Percentiles rank a stretch among this genome's conserved stretches.
Conservation (phyloP, 2,329 filamentous ascomycete genomes). For the Exophiala alcalophila region DNA sequence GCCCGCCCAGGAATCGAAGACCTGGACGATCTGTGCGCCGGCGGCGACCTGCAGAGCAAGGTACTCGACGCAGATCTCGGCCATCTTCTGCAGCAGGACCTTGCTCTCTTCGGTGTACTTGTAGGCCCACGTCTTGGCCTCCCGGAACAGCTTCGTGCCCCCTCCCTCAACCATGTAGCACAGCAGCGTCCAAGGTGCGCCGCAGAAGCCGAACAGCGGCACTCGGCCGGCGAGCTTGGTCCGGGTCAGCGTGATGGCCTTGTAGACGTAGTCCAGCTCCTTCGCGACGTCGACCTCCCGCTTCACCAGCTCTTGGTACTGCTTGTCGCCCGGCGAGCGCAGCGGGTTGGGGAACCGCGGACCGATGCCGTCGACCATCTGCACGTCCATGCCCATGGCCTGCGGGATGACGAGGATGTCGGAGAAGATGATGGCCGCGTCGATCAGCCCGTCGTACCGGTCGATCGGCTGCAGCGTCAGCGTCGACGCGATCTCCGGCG, state of each 20-base stretch:
- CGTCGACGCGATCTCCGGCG: constrained; percentile 86
- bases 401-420: constrained; percentile 98
- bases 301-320: constrained; percentile 74
- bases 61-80: constrained; percentile 92
- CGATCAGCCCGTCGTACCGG: constrained; percentile 82
- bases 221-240: constrained; percentile 84
- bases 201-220: constrained; percentile 92
- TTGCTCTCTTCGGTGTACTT: constrained; percentile 78
- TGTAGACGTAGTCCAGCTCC: constrained; percentile 91
- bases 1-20: constrained; percentile 97
- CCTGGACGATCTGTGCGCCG: constrained; percentile 91
- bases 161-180: constrained; percentile 99
- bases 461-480: constrained; percentile 94
- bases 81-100: constrained; percentile 81
- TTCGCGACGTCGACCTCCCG: constrained; percentile 77
- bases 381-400: constrained; percentile 96
- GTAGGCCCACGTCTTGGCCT: constrained; percentile 96
- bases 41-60: constrained; percentile 88
- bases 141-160: constrained; percentile 89
- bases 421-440: constrained; percentile 97
- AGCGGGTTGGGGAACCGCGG: constrained; percentile 90
- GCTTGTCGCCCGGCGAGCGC: constrained; percentile 71
- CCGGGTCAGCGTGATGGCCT: constrained; percentile 86
- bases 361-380: constrained; percentile 97
- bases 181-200: constrained; percentile 92